Evolutionary conservation across 176 grass and related monocot species (phyloP).

Genomic region (Zoysia pacifica): DNA sequence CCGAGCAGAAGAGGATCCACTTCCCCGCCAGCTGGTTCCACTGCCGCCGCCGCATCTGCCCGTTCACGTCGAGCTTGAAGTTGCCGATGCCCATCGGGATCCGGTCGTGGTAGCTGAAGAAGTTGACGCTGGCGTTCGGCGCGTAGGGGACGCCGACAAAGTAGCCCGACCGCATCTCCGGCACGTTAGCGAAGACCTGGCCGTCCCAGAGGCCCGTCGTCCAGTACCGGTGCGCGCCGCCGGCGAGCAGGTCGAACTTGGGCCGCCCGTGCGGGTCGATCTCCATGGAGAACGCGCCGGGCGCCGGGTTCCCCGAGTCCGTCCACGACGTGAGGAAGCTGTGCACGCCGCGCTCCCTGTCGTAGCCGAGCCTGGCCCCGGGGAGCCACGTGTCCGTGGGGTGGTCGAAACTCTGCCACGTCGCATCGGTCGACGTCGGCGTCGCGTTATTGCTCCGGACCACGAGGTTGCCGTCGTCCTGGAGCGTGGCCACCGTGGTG

Average conservation of each 20-base stretch:
- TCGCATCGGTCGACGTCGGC: not conserved
- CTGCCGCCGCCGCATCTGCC: conserved; percentile 53
- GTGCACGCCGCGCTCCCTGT: conserved; percentile 37
- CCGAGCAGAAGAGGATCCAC: conserved; percentile 47
- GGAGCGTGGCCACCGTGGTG: conserved; percentile 51
- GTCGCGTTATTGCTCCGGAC: conserved; percentile 30
- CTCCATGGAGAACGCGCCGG: conserved; percentile 57
- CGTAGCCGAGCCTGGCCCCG: conserved; percentile 56
- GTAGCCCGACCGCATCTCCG: conserved; percentile 68
- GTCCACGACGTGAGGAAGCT: conserved; percentile 58
- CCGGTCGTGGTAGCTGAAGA: conserved; percentile 54
- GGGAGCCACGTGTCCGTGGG: conserved; percentile 73
- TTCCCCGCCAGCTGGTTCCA: conserved; percentile 20
- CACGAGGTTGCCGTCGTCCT: conserved; percentile 65
- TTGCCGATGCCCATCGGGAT: conserved; percentile 35
- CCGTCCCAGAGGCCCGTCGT: conserved; percentile 56
- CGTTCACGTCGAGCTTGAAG: conserved; percentile 57
- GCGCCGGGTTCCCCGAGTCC: conserved; percentile 50
- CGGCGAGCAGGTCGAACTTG: conserved; percentile 40
- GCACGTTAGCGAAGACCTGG: conserved; percentile 49
- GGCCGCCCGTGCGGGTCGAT: conserved; percentile 34
- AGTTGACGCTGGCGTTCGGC: conserved; percentile 44
- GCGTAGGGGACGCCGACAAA: conserved; percentile 49
- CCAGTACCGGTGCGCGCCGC: conserved; percentile 46
- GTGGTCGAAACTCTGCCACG: conserved; percentile 79